A percentile compares a stretch with the other conserved stretches of the same genome.
These are phyloP conservation scores for Neurospora hispaniola DNA, from an alignment of 495 filamentous ascomycete species.

Conservation along the genomic window DNA sequence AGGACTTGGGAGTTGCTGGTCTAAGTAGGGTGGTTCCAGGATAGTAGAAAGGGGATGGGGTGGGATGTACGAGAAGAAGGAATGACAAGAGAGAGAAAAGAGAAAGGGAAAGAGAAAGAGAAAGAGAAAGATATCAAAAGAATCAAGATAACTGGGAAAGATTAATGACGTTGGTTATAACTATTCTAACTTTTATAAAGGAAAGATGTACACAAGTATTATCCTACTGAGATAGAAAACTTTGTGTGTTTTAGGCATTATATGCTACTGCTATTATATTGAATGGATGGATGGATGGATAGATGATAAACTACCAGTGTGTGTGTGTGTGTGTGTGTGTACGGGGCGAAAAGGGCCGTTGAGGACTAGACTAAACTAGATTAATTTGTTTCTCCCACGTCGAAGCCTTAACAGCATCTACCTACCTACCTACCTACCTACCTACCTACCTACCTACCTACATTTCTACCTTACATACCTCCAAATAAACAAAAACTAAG, in stretches of 20 bases:
- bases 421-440: too few relatives aligned
- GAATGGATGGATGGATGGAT: background rate
- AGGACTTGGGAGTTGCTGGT: background rate
- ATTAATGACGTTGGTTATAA: background rate
- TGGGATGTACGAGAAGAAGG: background rate
- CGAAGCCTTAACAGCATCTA: too few relatives aligned
- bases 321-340: too few relatives aligned
- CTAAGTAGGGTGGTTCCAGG: background rate
- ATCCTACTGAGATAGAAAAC: background rate
- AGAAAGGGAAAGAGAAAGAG: background rate
- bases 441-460: too few relatives aligned
- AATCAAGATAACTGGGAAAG: background rate
- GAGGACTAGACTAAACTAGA: too few relatives aligned
- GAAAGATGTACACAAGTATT: background rate
- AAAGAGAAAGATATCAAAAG: background rate
- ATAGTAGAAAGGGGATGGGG: background rate
- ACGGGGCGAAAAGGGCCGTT: too few relatives aligned
- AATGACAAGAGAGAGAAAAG: background rate
- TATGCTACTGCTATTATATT: background rate
- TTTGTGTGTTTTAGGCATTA: background rate
- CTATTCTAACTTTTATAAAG: background rate
- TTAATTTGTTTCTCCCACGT: too few relatives aligned
- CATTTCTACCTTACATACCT: too few relatives aligned
- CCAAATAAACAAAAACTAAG: too few relatives aligned
- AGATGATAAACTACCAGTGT: too few relatives aligned